phyloP scores from a whole-genome alignment of 1,284 basidiomycete genomes.

The Stygiomarasmius scandens region DNA sequence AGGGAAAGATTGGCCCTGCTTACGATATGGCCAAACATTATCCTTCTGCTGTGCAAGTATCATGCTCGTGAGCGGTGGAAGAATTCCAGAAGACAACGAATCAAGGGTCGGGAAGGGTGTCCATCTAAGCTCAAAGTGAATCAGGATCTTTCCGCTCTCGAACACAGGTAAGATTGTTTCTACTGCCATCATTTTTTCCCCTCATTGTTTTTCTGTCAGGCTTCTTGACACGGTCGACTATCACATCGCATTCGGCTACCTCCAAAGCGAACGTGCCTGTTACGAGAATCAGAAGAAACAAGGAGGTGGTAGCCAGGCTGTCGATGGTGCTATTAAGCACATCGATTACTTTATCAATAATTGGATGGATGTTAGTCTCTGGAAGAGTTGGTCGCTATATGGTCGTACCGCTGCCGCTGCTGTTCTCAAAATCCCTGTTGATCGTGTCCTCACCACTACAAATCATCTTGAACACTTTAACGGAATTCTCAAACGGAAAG shows the following conservation, averaged over 20 bases:
- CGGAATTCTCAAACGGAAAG: not conserved
- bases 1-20: slow-evolving; percentile 36
- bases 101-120: not conserved
- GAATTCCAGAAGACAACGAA: slow-evolving; percentile 1
- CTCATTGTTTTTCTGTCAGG: not conserved
- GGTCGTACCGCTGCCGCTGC: not conserved
- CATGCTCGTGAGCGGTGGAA: slow-evolving; percentile 17
- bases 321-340: slow-evolving; percentile 5
- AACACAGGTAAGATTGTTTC: not conserved
- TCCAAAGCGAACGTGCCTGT: not conserved
- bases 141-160: not conserved
- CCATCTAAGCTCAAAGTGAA: not conserved
- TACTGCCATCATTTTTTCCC: not conserved
- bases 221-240: slow-evolving; percentile 25
- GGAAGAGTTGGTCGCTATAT: slow-evolving; percentile 19
- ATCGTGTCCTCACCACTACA: not conserved
- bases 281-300: too few species aligned
- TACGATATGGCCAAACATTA: slow-evolving; percentile 28
- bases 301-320: not conserved
- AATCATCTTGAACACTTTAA: not conserved
- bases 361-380: slow-evolving; percentile 14
- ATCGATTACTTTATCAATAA: slow-evolving; percentile 14
- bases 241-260: not conserved
- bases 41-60: slow-evolving; percentile 41
- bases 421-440: not conserved